Percentiles rank a stretch among this genome's conserved stretches.
phyloP scores from a whole-genome alignment of 768 basidiomycete genomes.

The Mycena vulgaris region DNA sequence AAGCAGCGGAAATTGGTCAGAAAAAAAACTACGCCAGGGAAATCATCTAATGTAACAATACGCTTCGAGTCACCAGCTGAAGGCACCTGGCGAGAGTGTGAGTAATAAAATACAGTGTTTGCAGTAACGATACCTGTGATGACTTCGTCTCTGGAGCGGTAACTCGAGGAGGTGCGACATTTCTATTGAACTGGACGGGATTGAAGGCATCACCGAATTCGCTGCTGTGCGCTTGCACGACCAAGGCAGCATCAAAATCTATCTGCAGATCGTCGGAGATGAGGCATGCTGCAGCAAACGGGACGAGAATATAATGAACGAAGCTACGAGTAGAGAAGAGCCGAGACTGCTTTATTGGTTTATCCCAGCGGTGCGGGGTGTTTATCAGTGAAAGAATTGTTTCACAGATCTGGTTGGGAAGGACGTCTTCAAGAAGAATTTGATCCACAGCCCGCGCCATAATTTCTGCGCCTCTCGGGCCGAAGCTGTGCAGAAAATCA shows the following conservation, averaged over 20 bases:
- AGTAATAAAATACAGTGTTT: too few species aligned
- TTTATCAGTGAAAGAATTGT: not conserved
- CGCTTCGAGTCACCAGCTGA: too few species aligned
- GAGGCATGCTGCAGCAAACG: not conserved
- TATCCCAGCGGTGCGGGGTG: not conserved
- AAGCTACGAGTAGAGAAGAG: not conserved
- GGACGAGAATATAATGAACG: constrained; percentile 1
- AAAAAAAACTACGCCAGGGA: too few species aligned
- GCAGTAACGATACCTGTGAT: too few species aligned
- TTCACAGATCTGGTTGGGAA: not conserved
- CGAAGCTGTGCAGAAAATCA: not conserved
- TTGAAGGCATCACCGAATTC: not conserved
- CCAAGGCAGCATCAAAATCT: not conserved
- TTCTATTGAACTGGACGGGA: too few species aligned
- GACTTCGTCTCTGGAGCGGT: too few species aligned
- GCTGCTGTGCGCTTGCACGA: not conserved
- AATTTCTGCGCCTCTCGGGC: not conserved
- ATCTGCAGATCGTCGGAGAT: constrained; percentile 1
- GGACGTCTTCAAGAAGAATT: not conserved
- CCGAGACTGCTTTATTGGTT: not conserved
- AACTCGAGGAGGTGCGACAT: too few species aligned
- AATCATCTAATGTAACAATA: too few species aligned
- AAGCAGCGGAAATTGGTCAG: too few species aligned
- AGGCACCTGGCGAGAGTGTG: too few species aligned
- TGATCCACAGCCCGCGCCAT: not conserved